These are phyloP conservation scores for Nannochloropsis gaditana DNA, from an alignment of 108 stramenopile genomes.

Conservation along the genomic window DNA sequence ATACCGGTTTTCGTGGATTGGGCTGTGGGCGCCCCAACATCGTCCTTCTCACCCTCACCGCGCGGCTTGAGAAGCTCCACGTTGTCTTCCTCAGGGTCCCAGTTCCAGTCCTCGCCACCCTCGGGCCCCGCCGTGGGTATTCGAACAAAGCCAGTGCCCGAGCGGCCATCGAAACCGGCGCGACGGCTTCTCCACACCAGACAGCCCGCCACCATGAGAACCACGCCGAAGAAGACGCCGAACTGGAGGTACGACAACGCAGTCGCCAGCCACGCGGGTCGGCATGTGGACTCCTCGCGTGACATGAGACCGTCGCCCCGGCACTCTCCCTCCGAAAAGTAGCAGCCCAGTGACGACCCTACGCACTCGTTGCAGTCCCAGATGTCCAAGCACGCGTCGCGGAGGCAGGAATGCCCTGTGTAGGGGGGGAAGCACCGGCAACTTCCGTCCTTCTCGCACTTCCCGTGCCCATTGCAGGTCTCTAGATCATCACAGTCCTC, in stretches of 20 bases:
- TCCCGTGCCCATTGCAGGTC: background rate
- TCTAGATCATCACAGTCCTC: background rate
- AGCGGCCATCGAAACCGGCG: background rate
- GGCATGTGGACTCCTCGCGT: background rate
- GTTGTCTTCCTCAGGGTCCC: background rate
- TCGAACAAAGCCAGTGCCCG: background rate
- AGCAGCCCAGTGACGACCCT: background rate
- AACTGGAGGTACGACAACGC: background rate
- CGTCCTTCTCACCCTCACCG: background rate
- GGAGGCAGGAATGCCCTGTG: background rate
- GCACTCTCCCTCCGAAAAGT: background rate
- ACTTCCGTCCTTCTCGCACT: background rate
- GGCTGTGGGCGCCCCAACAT: too few relatives aligned
- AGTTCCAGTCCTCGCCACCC: background rate
- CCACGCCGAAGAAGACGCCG: background rate
- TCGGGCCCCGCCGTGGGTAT: background rate
- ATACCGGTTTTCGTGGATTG: too few relatives aligned
- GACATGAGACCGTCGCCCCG: background rate
- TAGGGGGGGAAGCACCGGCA: slow-evolving; percentile 15
- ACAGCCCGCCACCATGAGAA: background rate
- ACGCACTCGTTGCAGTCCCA: slow-evolving; percentile 7
- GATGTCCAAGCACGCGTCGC: slow-evolving; percentile 1
- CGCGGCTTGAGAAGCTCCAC: background rate
- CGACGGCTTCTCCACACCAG: slow-evolving; percentile 1
- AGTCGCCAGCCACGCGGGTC: slow-evolving; percentile 1